phyloP scores from a whole-genome alignment of 1,284 basidiomycete species.

The Athelia sp. region DNA sequence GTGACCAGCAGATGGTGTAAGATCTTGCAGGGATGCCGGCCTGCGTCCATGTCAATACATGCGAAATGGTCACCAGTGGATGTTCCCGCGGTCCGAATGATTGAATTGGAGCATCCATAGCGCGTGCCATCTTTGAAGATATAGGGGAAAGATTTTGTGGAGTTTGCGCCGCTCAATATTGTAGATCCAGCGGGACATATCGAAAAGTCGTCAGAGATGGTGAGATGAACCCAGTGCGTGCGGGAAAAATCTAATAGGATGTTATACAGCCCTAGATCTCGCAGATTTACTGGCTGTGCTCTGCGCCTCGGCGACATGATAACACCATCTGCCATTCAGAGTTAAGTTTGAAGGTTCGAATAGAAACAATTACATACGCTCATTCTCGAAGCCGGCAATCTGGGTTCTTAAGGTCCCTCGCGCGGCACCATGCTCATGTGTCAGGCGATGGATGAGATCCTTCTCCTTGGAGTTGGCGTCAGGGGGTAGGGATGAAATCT shows the following conservation, averaged over 20 bases:
- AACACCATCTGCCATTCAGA: not conserved
- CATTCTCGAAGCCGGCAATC: not conserved
- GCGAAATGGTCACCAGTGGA: slow-evolving; percentile 10
- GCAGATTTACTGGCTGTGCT: not conserved
- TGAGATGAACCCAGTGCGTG: slow-evolving; percentile 14
- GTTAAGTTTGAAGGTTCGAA: not conserved
- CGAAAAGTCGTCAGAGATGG: slow-evolving; percentile 7
- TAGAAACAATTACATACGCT: not conserved
- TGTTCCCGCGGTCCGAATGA: slow-evolving; percentile 3
- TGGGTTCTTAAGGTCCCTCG: not conserved
- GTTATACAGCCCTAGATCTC: not conserved
- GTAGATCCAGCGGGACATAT: slow-evolving; percentile 1
- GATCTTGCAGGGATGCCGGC: slow-evolving; percentile 10
- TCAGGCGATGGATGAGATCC: not conserved
- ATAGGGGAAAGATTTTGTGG: slow-evolving; percentile 7
- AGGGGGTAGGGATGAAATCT: not conserved
- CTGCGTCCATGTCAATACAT: slow-evolving; percentile 4
- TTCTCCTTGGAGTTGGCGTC: not conserved
- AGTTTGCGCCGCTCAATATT: not conserved
- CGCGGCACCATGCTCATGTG: not conserved
- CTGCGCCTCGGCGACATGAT: not conserved
- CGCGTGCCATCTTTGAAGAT: slow-evolving; percentile 16
- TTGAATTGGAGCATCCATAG: slow-evolving; percentile 14
- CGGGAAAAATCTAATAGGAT: not conserved
- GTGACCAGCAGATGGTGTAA: slow-evolving; percentile 6